Percentiles rank a stretch among this genome's conserved stretches.
phyloP scores from a whole-genome alignment of 192 early-diverging fungal species.

The Coemansia sp. region DNA sequence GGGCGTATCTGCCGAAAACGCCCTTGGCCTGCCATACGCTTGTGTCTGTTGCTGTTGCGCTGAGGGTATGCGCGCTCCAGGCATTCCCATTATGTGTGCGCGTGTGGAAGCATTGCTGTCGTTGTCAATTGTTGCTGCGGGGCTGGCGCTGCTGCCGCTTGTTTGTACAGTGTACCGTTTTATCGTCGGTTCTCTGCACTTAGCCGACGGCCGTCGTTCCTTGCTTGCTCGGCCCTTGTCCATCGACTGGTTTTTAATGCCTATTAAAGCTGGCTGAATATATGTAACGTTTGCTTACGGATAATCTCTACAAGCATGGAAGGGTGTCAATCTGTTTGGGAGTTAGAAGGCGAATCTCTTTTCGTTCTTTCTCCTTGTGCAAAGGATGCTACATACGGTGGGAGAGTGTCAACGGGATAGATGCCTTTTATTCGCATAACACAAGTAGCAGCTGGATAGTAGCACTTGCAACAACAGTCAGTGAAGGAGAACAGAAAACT shows the following conservation, averaged over 20 bases:
- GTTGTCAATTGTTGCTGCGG: slow-evolving; percentile 31
- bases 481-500: background rate
- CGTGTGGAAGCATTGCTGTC: slow-evolving; percentile 37
- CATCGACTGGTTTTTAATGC: background rate
- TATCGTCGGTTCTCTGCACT: background rate
- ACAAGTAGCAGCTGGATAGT: background rate
- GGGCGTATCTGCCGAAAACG: slow-evolving; percentile 3
- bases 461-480: background rate
- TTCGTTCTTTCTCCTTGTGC: too few species aligned
- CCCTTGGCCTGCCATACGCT: background rate
- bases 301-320: background rate
- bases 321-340: background rate
- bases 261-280: too few species aligned
- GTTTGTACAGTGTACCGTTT: slow-evolving; percentile 1
- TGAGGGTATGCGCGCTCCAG: slow-evolving; percentile 15
- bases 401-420: too few species aligned
- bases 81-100: slow-evolving; percentile 35
- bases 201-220: background rate
- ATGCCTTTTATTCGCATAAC: background rate
- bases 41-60: background rate
- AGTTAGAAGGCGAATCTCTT: too few species aligned
- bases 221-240: background rate
- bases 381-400: too few species aligned
- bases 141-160: slow-evolving; percentile 6
- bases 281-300: background rate